phyloP scores from a whole-genome alignment of 2,329 filamentous ascomycete genomes.

The Balansia obtecta region DNA sequence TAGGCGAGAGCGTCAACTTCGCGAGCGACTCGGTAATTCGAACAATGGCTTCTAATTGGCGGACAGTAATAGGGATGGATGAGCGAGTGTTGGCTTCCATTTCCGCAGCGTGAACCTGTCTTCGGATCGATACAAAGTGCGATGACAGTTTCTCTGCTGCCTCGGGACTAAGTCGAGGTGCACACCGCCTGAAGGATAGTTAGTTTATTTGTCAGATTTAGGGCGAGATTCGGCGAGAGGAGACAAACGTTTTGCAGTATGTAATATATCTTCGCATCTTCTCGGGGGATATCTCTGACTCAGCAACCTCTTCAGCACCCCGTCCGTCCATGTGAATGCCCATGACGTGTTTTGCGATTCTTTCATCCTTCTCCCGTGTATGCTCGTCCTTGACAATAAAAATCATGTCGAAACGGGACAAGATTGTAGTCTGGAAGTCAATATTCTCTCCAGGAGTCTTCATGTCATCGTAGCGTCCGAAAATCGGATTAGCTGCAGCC shows the following conservation, averaged over 20 bases:
- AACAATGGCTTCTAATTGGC: conserved; percentile 92
- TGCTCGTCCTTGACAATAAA: conserved; percentile 98
- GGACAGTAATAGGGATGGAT: conserved; percentile 93
- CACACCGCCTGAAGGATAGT: conserved; percentile 56
- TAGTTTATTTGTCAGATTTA: conserved; percentile 13
- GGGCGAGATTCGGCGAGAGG: conserved; percentile 39
- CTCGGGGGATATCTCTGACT: conserved; percentile 84
- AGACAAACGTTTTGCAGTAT: conserved; percentile 81
- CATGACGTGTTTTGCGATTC: conserved; percentile 94
- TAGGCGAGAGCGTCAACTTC: conserved; percentile 73
- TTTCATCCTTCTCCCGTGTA: conserved; percentile 77
- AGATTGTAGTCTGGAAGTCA: conserved; percentile 95
- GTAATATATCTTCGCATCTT: conserved; percentile 97
- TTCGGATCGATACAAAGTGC: conserved; percentile 91
- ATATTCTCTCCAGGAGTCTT: conserved; percentile 98
- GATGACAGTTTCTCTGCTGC: conserved; percentile 93
- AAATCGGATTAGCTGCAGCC: conserved; percentile 93
- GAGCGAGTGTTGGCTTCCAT: conserved; percentile 81
- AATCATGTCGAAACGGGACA: conserved; percentile 99
- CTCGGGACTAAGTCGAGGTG: conserved; percentile 77
- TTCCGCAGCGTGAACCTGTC: conserved; percentile 86
- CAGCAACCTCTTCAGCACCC: conserved; percentile 66
- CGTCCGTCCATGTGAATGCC: conserved; percentile 88
- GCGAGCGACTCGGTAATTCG: conserved; percentile 94
- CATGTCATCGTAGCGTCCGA: conserved; percentile 94